A percentile compares a stretch with the other conserved stretches of the same genome.
These are phyloP conservation scores for Globisporangium acanthophoron DNA, from an alignment of 352 stramenopile genomes.

Conservation along the genomic window DNA sequence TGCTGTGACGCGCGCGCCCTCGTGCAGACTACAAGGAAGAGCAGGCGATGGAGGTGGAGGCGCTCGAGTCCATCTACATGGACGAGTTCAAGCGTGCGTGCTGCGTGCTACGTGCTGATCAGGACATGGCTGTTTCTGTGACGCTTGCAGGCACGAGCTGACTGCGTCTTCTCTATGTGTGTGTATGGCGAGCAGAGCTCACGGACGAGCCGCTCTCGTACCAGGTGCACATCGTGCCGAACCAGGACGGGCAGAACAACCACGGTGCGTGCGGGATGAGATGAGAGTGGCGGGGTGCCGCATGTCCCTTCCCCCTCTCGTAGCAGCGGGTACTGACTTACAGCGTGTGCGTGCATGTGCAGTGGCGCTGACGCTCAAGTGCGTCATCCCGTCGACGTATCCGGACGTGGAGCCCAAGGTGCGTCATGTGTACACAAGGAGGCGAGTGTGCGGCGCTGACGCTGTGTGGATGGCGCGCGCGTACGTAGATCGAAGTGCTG, in stretches of 20 bases:
- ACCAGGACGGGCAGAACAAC: conserved; percentile 82
- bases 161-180: background rate
- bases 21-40: conserved; percentile 82
- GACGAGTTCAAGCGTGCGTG: conserved; percentile 83
- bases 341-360: background rate
- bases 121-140: background rate
- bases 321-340: background rate
- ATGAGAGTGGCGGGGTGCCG: background rate
- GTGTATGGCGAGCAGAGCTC: conserved; percentile 40
- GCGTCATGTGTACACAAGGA: background rate
- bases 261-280: conserved; percentile 32
- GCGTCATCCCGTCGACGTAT: conserved; percentile 72
- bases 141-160: background rate
- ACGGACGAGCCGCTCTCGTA: conserved; percentile 66
- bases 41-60: conserved; percentile 86
- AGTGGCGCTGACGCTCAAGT: conserved; percentile 75
- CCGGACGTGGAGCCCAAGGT: conserved; percentile 68
- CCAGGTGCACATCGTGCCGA: conserved; percentile 77
- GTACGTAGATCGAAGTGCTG: conserved; percentile 52
- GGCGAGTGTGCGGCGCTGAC: background rate
- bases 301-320: background rate
- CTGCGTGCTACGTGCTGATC: background rate
- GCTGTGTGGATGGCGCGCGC: background rate
- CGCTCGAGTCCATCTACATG: conserved; percentile 88
- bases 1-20: too few relatives aligned